These are phyloP conservation scores for Funneliformis mosseae DNA, from an alignment of 192 early-diverging fungal species.

Conservation along the genomic window DNA sequence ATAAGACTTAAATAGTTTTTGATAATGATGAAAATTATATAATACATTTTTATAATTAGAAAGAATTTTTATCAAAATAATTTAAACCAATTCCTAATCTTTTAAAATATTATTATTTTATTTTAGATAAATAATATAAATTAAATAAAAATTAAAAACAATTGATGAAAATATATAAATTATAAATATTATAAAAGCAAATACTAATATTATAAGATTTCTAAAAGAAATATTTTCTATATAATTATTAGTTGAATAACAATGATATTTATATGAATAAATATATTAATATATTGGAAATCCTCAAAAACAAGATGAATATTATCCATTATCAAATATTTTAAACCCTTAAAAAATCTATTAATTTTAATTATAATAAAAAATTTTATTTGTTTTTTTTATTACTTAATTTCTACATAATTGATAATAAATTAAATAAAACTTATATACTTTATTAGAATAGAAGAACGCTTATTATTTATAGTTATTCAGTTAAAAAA, in stretches of 20 bases:
- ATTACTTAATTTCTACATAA: too few species aligned
- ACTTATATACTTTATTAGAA: too few species aligned
- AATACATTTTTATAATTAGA: conserved; percentile 8
- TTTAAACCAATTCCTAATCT: conserved; percentile 5
- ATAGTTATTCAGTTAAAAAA: too few species aligned
- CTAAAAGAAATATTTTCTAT: background rate
- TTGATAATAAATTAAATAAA: too few species aligned
- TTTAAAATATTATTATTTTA: conserved; percentile 9
- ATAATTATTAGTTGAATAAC: background rate
- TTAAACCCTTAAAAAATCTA: too few species aligned
- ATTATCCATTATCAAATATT: background rate
- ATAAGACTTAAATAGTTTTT: background rate
- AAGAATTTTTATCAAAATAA: background rate
- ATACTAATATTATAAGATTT: background rate
- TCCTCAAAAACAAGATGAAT: conserved; percentile 13
- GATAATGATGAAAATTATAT: background rate
- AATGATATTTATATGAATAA: conserved; percentile 10
- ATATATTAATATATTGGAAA: background rate
- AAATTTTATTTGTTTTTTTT: too few species aligned
- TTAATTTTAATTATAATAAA: too few species aligned
- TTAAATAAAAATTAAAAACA: background rate
- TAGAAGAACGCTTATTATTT: too few species aligned
- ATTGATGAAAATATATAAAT: conserved; percentile 2
- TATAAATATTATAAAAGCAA: background rate
- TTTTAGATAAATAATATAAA: background rate